Base-by-base conservation (phyloP, 2,329 filamentous ascomycete genomes). In the Dactylonectria estremocensis region DNA sequence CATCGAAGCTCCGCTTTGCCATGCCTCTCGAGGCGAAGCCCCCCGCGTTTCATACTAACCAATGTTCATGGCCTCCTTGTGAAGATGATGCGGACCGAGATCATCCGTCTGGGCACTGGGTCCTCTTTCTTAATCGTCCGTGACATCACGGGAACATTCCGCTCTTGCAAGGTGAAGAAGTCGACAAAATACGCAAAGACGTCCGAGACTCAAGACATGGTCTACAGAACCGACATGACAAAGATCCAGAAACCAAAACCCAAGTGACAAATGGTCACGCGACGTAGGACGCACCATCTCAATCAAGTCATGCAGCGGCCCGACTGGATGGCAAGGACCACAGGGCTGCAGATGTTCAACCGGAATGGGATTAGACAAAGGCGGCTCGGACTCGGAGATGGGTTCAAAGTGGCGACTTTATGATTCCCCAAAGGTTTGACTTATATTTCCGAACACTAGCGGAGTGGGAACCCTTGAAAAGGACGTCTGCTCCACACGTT, bases 1-100 rank as follows among this genome's bases (percentile, higher is more conserved):
- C 49, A 52, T 52, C 49, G 28, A 24, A 48, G 20, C 24, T 52
- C 48, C 48, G 31, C 48, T 52, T 9, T 52, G 49, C 49, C 49
- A 52, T 20, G 16, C 49, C 28, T 31, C 33, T 28, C 18, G 9
- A 18, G 28, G 9, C 16, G 49, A 52, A n/a, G 18, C 24, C 4
- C 24, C 49, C 14, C 22, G 22, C 24, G 24, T 28, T 8, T 24
- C 46, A 28, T 16, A 16, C 22, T 14, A 49, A 49, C 46, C 2
- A 22, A 7, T 50, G 24, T 28, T 28, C 24, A 7, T 28, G 24
- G 24, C 6, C 7, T 20, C 49, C n/a, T 28, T 28, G 24, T 28
- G 24, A 2, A 28, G 24, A 28, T 28, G 24, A 2, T 28, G 24
- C 49, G 28, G 10, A 33, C 28, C 24, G n/a, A 52, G n/a, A 43